Percentiles rank a stretch among this genome's conserved stretches.
phyloP scores from a whole-genome alignment of 2,329 filamentous ascomycete genomes.

The Escovopsis weberi region DNA sequence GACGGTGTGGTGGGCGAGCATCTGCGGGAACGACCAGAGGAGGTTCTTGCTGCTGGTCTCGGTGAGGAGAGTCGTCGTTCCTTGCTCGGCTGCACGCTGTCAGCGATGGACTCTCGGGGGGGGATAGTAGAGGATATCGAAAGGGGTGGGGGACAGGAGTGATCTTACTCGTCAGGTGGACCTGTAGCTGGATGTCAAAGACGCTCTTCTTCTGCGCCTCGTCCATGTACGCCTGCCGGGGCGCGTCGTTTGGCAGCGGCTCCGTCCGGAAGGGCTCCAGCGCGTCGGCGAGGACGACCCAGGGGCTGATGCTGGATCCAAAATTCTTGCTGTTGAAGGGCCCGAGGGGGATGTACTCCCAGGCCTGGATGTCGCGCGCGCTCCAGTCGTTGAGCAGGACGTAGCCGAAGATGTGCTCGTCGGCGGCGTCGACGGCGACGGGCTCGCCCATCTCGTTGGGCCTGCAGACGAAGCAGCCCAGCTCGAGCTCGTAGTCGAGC shows the following conservation, averaged over 20 bases:
- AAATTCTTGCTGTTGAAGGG: constrained; percentile 50
- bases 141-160: neutral
- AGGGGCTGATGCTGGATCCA: constrained; percentile 44
- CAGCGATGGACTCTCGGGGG: constrained; percentile 1
- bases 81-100: constrained; percentile 13
- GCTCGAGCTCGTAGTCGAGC: constrained; percentile 65
- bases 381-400: constrained; percentile 53
- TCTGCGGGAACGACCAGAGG: constrained; percentile 70
- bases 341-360: constrained; percentile 47
- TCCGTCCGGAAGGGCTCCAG: constrained; percentile 20
- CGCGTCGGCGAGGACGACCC: constrained; percentile 48
- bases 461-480: constrained; percentile 59
- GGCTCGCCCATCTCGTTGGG: constrained; percentile 53
- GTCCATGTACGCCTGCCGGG: constrained; percentile 31
- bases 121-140: neutral
- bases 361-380: constrained; percentile 44
- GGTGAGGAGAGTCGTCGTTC: constrained; percentile 18
- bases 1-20: constrained; percentile 69
- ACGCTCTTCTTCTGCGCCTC: constrained; percentile 32
- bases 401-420: constrained; percentile 56
- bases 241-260: constrained; percentile 19
- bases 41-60: constrained; percentile 30
- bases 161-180: constrained; percentile 24
- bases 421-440: constrained; percentile 50
- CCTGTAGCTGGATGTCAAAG: constrained; percentile 23